Percentiles rank a stretch among this genome's conserved stretches.
Evolutionary conservation across 1,139 yeast species (phyloP).

Genomic region (Saccharomyces hybrid): DNA sequence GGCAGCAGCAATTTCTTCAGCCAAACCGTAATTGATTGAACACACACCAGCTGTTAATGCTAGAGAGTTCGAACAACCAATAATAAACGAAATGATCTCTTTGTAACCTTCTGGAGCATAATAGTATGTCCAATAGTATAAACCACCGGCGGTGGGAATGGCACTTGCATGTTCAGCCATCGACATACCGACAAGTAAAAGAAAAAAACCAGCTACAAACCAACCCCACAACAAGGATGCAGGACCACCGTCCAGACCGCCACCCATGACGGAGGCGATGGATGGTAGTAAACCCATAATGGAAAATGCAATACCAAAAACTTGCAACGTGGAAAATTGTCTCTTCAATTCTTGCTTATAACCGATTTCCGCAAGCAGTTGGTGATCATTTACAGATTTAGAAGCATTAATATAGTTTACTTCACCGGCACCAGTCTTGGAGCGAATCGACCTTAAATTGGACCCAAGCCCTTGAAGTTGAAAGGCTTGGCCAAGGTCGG

Average conservation of each 20-base stretch:
- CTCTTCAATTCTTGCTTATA: constrained; percentile 45
- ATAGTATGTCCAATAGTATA: constrained; percentile 53
- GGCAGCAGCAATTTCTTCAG: constrained; percentile 46
- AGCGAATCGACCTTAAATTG: constrained; percentile 7
- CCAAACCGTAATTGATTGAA: constrained; percentile 52
- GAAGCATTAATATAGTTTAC: constrained; percentile 22
- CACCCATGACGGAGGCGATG: constrained; percentile 36
- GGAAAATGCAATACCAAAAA: constrained; percentile 45
- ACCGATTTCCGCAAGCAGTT: constrained; percentile 47
- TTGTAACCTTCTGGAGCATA: constrained; percentile 44
- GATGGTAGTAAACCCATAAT: constrained; percentile 48
- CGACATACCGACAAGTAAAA: constrained; percentile 50
- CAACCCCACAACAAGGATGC: constrained; percentile 66
- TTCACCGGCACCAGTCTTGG: constrained; percentile 21
- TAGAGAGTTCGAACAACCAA: constrained; percentile 53
- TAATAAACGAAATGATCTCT: constrained; percentile 45
- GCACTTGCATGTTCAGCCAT: constrained; percentile 61
- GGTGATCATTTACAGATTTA: constrained; percentile 35
- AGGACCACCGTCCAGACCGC: constrained; percentile 45
- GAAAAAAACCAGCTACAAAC: constrained; percentile 51
- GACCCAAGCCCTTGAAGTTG: background rate
- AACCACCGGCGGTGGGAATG: constrained; percentile 69
- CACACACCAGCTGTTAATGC: constrained; percentile 52
- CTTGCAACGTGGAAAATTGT: constrained; percentile 42
- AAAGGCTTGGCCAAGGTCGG: background rate